Conservation (phyloP, 345 rosid species). For the Jatropha curcas region DNA sequence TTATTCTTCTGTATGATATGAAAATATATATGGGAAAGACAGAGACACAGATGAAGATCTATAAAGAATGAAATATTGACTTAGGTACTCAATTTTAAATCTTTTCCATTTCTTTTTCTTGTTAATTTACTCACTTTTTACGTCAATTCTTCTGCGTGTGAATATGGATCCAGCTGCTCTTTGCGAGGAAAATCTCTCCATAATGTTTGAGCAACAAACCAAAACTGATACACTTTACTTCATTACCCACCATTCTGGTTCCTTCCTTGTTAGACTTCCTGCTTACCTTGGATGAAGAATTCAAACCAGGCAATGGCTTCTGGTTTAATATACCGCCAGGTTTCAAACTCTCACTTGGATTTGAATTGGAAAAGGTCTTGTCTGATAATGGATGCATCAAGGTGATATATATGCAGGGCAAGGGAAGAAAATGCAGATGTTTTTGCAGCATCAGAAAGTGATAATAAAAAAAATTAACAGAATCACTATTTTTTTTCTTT, state of each 20-base stretch:
- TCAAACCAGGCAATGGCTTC: constrained; percentile 40
- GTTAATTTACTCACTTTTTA: constrained; percentile 20
- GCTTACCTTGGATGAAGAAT: constrained; percentile 45
- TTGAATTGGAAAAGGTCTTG: constrained; percentile 34
- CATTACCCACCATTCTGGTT: constrained; percentile 49
- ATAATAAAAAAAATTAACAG: too few species aligned
- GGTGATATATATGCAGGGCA: constrained; percentile 76
- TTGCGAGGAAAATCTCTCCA: constrained; percentile 10
- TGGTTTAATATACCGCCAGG: constrained; percentile 36
- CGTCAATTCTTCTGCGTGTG: constrained; percentile 29
- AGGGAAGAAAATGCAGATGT: constrained; percentile 76
- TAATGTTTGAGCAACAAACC: constrained; percentile 18
- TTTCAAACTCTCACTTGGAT: constrained; percentile 43
- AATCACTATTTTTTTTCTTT: too few species aligned
- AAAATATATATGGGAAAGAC: too few species aligned
- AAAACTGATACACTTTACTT: constrained; percentile 19
- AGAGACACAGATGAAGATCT: constrained; percentile 13
- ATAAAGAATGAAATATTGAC: constrained; percentile 43
- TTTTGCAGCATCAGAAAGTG: constrained; percentile 85
- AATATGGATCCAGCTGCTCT: constrained; percentile 24
- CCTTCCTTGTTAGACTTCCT: constrained; percentile 85
- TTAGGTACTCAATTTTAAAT: constrained; percentile 24
- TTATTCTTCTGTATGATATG: background rate
- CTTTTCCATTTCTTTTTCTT: background rate
- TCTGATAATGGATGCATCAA: constrained; percentile 78